Base-by-base conservation (phyloP, 1,284 basidiomycete genomes). In the Boletellus deceptivus region DNA sequence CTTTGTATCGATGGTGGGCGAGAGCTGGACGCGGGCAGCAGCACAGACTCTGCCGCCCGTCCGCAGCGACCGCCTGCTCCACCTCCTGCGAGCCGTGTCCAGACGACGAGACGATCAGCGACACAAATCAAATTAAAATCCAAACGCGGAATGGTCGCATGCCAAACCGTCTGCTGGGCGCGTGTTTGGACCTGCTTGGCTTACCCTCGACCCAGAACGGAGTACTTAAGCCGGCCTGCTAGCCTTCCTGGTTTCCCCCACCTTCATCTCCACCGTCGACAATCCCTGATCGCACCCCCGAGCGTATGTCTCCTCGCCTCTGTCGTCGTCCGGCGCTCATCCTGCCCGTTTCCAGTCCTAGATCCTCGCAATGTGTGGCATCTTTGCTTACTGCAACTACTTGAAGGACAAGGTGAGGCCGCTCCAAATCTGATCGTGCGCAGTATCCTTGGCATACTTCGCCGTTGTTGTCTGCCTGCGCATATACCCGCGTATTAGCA, bases 331-430 rank as follows among this genome's bases (percentile, higher is more conserved):
- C 62, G 55, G 11, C 53, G 34, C 29, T 35, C 24, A 31, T 8
- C 29, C 27, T 29, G 27, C 10, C 27, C 27, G 27, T 29, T 11
- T 40, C 25, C 3, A 41, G 33, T 42, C 4, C 18, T 44, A 54
- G 48, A 42, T 35, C 31, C 8, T 51, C 54, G 73, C 63, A 58
- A 93, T 92, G 90, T 93, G 90, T 75, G 93, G 93, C 74, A 97
- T 98, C 75, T 97, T 98, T 71, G 90, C 80, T 53, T 97, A 97
- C 75, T 93, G 91, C 79, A 95, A 85, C 70, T 97, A 76, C 78
- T 79, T 97, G 67, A 88, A 89, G 72, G 93, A 95, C 75, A 94
- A 93, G 86, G 90, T 90, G n/a, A 55, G 59, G 83, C 52, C 27
- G 24, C 10, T 47, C 66, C 14, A 24, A 37, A 35, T 55, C 48